Percentiles rank a stretch among this genome's conserved stretches.
phyloP scores from a whole-genome alignment of 371 early-diverging fungal species.

The Conidiobolus incongruus region DNA sequence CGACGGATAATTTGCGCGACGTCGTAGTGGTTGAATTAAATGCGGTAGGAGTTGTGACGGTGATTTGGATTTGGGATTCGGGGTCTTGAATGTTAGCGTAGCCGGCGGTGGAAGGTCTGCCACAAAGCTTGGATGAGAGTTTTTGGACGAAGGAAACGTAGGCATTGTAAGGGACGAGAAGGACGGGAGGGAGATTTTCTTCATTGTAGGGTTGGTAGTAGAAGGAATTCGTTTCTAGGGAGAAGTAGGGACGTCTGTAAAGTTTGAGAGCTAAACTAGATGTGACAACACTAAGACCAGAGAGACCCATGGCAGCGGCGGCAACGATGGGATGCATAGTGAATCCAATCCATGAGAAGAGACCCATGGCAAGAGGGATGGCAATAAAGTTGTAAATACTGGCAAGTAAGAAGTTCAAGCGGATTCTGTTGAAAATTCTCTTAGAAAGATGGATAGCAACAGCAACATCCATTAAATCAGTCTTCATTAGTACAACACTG shows the following conservation, averaged over 20 bases:
- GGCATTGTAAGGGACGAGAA: too few species aligned
- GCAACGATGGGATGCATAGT: constrained; percentile 79
- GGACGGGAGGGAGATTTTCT: too few species aligned
- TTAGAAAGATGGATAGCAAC: constrained; percentile 62
- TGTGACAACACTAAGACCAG: constrained; percentile 77
- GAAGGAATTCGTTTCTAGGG: neutral
- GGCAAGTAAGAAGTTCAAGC: constrained; percentile 74
- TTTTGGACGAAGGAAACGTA: too few species aligned
- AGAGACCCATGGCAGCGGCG: constrained; percentile 83
- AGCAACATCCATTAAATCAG: constrained; percentile 64
- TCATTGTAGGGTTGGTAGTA: too few species aligned
- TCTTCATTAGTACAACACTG: constrained; percentile 59
- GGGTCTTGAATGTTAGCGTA: too few species aligned
- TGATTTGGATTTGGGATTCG: too few species aligned
- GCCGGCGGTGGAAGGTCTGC: too few species aligned
- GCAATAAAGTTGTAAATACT: constrained; percentile 69
- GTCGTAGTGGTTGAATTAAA: too few species aligned
- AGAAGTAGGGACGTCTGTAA: constrained; percentile 23
- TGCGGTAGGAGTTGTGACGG: too few species aligned
- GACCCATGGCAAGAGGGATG: constrained; percentile 88
- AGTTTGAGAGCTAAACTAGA: constrained; percentile 62
- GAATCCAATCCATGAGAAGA: constrained; percentile 61
- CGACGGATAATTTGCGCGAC: too few species aligned
- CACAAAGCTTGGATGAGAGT: too few species aligned
- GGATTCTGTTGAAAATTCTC: constrained; percentile 62